phyloP scores from a whole-genome alignment of 2,329 filamentous ascomycete genomes.

The Truncatella angustata region DNA sequence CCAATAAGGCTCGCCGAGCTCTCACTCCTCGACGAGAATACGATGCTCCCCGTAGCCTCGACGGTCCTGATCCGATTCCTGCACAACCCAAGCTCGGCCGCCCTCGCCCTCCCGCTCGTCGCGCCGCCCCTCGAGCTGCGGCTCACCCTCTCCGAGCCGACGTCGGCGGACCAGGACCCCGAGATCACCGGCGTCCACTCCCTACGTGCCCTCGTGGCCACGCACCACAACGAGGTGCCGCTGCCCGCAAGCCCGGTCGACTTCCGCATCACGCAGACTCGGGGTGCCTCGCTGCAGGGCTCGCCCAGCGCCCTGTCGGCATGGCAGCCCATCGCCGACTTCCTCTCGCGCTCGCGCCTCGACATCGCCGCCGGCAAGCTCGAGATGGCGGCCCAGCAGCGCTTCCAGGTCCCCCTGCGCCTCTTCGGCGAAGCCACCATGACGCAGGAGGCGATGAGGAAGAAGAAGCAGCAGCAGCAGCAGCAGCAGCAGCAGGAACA shows the following conservation, averaged over 20 bases:
- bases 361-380: constrained; percentile 41
- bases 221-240: constrained; percentile 40
- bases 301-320: constrained; percentile 21
- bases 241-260: constrained; percentile 47
- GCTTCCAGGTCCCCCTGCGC: constrained; percentile 29
- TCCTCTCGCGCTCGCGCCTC: constrained; percentile 44
- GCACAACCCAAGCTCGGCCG: constrained; percentile 28
- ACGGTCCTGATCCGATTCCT: constrained; percentile 47
- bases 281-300: constrained; percentile 29
- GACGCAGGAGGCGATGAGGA: not conserved
- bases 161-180: constrained; percentile 11
- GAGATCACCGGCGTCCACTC: constrained; percentile 27
- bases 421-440: constrained; percentile 15
- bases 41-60: constrained; percentile 22
- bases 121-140: constrained; percentile 36
- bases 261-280: constrained; percentile 41
- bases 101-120: constrained; percentile 17
- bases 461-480: not conserved
- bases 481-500: not conserved
- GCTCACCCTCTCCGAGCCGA: constrained; percentile 31
- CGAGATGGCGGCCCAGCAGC: constrained; percentile 31
- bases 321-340: constrained; percentile 37
- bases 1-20: constrained; percentile 40
- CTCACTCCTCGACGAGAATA: constrained; percentile 14
- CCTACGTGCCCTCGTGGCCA: constrained; percentile 37